Conservation (phyloP, 768 basidiomycete genomes). For the Trametes cinnabarina region DNA sequence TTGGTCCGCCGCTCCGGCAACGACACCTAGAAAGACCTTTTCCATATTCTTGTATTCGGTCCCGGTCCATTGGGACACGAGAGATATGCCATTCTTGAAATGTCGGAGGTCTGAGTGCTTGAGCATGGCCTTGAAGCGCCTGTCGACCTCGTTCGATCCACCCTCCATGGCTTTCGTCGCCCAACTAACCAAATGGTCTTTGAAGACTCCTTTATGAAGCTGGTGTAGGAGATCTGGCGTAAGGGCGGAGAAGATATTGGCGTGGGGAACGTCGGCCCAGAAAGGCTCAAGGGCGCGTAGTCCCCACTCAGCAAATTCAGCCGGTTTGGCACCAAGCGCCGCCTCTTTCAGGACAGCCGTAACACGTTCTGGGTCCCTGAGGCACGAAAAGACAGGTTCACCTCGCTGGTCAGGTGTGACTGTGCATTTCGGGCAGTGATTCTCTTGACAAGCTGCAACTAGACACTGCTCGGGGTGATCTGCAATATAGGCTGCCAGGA, state of each 20-base stretch:
- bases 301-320: slow-evolving; percentile 11
- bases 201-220: slow-evolving; percentile 18
- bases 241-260: slow-evolving; percentile 22
- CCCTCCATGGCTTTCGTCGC: not conserved
- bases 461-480: slow-evolving; percentile 49
- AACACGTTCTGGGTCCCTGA: slow-evolving; percentile 7
- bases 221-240: slow-evolving; percentile 33
- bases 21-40: slow-evolving; percentile 27
- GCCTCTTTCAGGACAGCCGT: not conserved
- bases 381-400: not conserved
- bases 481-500: slow-evolving; percentile 39
- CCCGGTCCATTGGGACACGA: slow-evolving; percentile 42
- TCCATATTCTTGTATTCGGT: slow-evolving; percentile 37
- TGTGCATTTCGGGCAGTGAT: slow-evolving; percentile 30
- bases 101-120: slow-evolving; percentile 33
- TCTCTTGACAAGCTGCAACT: slow-evolving; percentile 25
- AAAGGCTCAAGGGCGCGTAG: slow-evolving; percentile 33
- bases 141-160: slow-evolving; percentile 36
- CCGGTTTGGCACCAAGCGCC: not conserved
- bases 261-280: slow-evolving; percentile 28
- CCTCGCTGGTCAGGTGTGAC: slow-evolving; percentile 27
- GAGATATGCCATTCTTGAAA: slow-evolving; percentile 43
- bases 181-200: slow-evolving; percentile 39
- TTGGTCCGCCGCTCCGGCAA: slow-evolving; percentile 18
- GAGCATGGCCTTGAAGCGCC: slow-evolving; percentile 32